These are phyloP conservation scores for Penicillium mononematosum DNA, from an alignment of 495 filamentous ascomycete genomes.

Conservation along the genomic window DNA sequence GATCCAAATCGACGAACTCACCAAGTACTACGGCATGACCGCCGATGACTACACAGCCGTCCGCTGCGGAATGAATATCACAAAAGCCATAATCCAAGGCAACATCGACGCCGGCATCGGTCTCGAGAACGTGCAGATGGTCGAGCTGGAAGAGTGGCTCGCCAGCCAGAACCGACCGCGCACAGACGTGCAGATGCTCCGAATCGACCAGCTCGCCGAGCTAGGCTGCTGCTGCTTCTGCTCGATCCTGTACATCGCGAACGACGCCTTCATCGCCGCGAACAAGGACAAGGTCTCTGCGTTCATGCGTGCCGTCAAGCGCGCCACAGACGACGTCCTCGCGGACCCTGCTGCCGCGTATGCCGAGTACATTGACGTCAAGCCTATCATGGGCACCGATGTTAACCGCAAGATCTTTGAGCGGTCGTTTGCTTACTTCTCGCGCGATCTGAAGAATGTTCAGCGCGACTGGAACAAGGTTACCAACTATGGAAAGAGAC, in stretches of 20 bases:
- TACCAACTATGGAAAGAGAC: constrained; percentile 64
- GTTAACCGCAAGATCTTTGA: constrained; percentile 73
- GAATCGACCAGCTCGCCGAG: constrained; percentile 70
- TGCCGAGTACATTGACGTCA: constrained; percentile 64
- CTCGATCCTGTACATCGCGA: constrained; percentile 69
- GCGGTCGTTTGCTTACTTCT: constrained; percentile 69
- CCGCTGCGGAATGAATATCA: constrained; percentile 63
- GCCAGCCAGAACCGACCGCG: constrained; percentile 56
- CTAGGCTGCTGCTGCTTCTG: constrained; percentile 76
- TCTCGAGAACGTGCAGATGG: constrained; percentile 72
- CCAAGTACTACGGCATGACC: constrained; percentile 69
- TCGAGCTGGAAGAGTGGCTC: constrained; percentile 70
- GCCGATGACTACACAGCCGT: constrained; percentile 67
- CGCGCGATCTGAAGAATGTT: constrained; percentile 68
- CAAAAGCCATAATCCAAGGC: constrained; percentile 63
- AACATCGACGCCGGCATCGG: constrained; percentile 69
- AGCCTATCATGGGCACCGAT: constrained; percentile 61
- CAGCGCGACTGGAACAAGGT: constrained; percentile 68
- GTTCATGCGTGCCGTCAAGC: constrained; percentile 65
- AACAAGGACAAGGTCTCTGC: constrained; percentile 57
- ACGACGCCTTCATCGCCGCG: constrained; percentile 60
- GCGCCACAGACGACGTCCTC: constrained; percentile 64
- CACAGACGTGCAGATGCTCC: constrained; percentile 67
- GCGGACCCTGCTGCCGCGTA: constrained; percentile 56
- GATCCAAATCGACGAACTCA: constrained; percentile 74